These are phyloP conservation scores for Poa pratensis DNA, from an alignment of 176 grass and related monocot species.

Conservation along the genomic window DNA sequence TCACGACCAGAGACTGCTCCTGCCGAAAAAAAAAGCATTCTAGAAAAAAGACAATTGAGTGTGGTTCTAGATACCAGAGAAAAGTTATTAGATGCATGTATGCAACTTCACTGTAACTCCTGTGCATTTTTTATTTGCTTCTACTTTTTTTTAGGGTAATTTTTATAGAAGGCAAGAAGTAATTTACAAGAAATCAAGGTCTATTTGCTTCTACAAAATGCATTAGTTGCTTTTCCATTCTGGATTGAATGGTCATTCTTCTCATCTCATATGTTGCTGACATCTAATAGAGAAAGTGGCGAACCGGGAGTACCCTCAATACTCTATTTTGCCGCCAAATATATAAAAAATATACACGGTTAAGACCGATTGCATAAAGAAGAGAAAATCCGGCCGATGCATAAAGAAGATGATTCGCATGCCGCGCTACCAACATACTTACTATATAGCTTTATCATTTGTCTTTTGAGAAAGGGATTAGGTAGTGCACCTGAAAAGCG, in stretches of 20 bases:
- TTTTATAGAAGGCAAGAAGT: no score
- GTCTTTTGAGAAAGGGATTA: neutral
- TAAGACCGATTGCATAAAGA: no score
- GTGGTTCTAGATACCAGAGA: neutral
- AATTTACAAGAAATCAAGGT: no score
- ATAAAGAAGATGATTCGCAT: neutral
- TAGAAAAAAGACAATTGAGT: neutral
- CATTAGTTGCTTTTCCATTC: neutral
- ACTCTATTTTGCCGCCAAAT: no score
- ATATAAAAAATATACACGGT: no score
- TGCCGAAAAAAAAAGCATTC: no score
- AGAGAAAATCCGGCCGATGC: neutral
- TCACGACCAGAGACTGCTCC: neutral
- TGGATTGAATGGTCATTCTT: neutral
- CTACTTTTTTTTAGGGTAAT: no score
- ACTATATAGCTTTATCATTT: no score
- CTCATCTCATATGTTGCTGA: neutral
- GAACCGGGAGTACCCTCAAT: no score
- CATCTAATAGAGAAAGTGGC: neutral
- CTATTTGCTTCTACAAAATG: neutral
- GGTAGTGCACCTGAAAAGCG: neutral
- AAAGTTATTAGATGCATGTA: neutral
- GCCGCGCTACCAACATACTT: neutral
- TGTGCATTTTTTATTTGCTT: no score
- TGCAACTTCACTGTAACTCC: no score